Evolutionary conservation across 2,329 filamentous ascomycete species (phyloP).

Genomic region (Neocucurbitaria cava): DNA sequence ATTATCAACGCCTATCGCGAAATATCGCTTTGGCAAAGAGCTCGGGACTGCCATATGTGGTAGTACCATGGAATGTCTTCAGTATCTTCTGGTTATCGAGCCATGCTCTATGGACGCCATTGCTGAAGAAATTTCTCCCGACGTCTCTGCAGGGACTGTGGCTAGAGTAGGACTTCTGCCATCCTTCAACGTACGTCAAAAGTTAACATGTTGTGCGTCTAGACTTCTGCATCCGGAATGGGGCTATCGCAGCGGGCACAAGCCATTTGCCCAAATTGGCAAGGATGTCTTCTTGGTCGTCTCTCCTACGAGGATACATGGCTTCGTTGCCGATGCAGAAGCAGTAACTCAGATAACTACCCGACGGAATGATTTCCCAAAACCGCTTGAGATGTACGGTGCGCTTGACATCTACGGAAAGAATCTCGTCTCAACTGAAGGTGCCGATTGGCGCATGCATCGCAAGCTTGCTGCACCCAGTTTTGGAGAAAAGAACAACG

Average conservation of each 20-base stretch:
- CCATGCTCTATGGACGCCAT: slow-evolving; percentile 60
- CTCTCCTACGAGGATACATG: slow-evolving; percentile 60
- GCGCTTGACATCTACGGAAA: slow-evolving; percentile 71
- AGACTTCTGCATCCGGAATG: slow-evolving; percentile 68
- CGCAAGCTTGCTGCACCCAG: slow-evolving; percentile 73
- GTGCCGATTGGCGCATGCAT: slow-evolving; percentile 73
- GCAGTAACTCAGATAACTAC: slow-evolving; percentile 70
- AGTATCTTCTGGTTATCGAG: slow-evolving; percentile 64
- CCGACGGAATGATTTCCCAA: slow-evolving; percentile 74
- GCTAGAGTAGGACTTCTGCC: slow-evolving; percentile 61
- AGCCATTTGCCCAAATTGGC: slow-evolving; percentile 65
- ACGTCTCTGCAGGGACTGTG: slow-evolving; percentile 63
- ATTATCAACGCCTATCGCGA: slow-evolving; percentile 46
- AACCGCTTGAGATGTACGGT: slow-evolving; percentile 66
- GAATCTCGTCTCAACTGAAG: slow-evolving; percentile 76
- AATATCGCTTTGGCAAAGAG: slow-evolving; percentile 55
- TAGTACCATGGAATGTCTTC: slow-evolving; percentile 55
- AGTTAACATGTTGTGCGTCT: not conserved
- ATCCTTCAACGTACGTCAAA: not conserved
- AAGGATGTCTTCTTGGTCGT: slow-evolving; percentile 70
- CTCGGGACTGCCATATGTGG: slow-evolving; percentile 55
- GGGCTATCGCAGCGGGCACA: slow-evolving; percentile 63
- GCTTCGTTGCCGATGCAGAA: slow-evolving; percentile 69
- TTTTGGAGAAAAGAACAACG: slow-evolving; percentile 79
- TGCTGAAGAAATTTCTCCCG: slow-evolving; percentile 63